A percentile compares a stretch with the other conserved stretches of the same genome.
Evolutionary conservation across 371 early-diverging fungal species (phyloP).

Genomic region (Mucor plumbeus): DNA sequence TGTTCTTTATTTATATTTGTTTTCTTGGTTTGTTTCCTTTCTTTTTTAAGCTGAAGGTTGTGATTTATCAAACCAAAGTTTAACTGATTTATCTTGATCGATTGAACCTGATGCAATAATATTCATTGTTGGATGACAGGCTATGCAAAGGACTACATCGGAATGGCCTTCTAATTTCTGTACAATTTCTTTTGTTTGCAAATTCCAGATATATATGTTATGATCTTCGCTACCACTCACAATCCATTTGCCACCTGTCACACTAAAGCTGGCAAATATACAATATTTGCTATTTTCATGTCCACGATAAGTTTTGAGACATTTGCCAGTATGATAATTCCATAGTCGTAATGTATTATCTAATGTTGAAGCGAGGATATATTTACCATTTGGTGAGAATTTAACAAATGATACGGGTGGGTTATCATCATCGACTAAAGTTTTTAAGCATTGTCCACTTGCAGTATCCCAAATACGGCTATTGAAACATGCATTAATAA

Average conservation of each 20-base stretch:
- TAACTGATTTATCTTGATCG: conserved; percentile 89
- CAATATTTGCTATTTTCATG: conserved; percentile 93
- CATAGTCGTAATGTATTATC: conserved; percentile 95
- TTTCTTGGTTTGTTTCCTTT: not conserved
- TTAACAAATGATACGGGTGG: conserved; percentile 97
- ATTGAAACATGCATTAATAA: conserved; percentile 1
- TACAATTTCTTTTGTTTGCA: conserved; percentile 93
- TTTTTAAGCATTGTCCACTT: conserved; percentile 95
- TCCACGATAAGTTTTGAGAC: conserved; percentile 92
- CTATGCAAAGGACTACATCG: conserved; percentile 91
- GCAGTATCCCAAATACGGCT: conserved; percentile 97
- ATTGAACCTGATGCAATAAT: conserved; percentile 96
- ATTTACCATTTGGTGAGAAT: conserved; percentile 98
- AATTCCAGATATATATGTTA: conserved; percentile 93
- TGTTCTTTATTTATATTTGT: conserved; percentile 2
- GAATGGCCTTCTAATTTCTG: conserved; percentile 92
- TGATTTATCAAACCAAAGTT: conserved; percentile 79
- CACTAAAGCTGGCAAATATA: conserved; percentile 90
- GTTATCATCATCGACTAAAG: conserved; percentile 91
- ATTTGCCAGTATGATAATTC: conserved; percentile 92
- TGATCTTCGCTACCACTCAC: conserved; percentile 96
- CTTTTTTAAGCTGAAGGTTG: conserved; percentile 33
- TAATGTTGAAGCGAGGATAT: conserved; percentile 91
- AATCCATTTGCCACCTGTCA: conserved; percentile 95
- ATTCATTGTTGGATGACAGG: conserved; percentile 93